Conservation (phyloP, 768 basidiomycete species). For the Calocera viscosa region DNA sequence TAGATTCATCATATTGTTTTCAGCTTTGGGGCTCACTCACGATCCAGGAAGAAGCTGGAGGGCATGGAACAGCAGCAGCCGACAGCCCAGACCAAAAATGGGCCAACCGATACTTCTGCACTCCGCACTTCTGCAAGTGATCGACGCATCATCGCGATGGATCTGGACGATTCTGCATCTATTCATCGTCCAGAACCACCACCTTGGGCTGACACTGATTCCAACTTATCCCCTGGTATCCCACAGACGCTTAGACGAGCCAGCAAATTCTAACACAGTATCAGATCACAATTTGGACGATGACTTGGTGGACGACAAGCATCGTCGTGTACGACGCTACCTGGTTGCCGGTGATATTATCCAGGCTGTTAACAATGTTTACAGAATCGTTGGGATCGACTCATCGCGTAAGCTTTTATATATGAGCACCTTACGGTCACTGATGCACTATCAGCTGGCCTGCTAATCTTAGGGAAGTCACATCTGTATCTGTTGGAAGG, state of each 20-base stretch:
- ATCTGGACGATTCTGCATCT: not conserved
- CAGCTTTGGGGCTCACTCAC: not conserved
- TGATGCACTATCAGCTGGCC: slow-evolving; percentile 44
- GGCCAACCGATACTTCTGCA: slow-evolving; percentile 1
- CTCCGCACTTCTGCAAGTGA: not conserved
- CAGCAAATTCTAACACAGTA: not conserved
- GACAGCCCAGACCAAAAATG: slow-evolving; percentile 19
- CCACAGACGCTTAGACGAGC: not conserved
- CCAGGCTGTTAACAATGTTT: slow-evolving; percentile 74
- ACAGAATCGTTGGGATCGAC: slow-evolving; percentile 80
- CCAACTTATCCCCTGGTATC: slow-evolving; percentile 2
- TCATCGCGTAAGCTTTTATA: slow-evolving; percentile 58
- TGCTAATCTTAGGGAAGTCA: slow-evolving; percentile 72
- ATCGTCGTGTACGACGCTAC: slow-evolving; percentile 73
- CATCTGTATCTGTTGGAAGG: slow-evolving; percentile 88
- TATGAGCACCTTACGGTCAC: not conserved
- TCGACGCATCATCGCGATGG: not conserved
- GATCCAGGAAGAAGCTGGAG: slow-evolving; percentile 61
- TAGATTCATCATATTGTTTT: not conserved
- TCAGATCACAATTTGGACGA: slow-evolving; percentile 45
- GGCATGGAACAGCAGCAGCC: slow-evolving; percentile 23
- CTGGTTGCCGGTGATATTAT: slow-evolving; percentile 83
- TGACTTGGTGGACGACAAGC: slow-evolving; percentile 77
- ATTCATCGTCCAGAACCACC: not conserved
- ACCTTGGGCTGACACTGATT: not conserved